Conservation (phyloP, 2,329 filamentous ascomycete species). For the Proliferodiscus dingleyae region DNA sequence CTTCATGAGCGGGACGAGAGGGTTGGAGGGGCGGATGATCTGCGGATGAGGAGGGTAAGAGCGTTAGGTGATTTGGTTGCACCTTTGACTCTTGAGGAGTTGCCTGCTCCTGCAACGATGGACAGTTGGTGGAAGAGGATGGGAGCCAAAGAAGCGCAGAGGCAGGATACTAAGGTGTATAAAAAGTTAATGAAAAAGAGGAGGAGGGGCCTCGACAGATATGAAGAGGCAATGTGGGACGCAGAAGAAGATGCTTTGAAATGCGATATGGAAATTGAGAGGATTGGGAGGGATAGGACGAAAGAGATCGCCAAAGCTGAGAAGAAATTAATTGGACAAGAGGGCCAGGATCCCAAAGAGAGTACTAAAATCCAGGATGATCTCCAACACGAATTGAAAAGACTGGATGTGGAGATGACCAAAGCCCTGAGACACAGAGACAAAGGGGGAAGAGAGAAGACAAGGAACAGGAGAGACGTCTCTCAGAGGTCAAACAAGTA, state of each 20-base stretch:
- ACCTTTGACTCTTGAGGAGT: conserved; percentile 2
- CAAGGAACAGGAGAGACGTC: neutral
- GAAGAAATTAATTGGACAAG: neutral
- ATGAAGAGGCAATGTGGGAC: neutral
- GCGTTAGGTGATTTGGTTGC: conserved; percentile 5
- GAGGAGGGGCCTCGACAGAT: neutral
- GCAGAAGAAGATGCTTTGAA: neutral
- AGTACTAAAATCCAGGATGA: conserved; percentile 1
- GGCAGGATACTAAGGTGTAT: conserved; percentile 5
- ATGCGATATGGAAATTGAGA: neutral
- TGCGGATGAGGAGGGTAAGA: conserved; percentile 3
- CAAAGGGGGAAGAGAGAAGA: conserved; percentile 2
- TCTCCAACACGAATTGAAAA: neutral
- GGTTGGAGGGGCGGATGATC: neutral
- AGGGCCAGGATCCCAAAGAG: neutral
- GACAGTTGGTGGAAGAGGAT: conserved; percentile 10
- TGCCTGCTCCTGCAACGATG: conserved; percentile 1
- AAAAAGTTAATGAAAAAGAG: conserved; percentile 1
- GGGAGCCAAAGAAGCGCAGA: conserved; percentile 10
- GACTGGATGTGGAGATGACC: conserved; percentile 1
- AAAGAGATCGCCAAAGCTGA: neutral
- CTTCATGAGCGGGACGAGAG: neutral
- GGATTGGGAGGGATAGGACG: neutral
- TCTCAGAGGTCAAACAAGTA: neutral
- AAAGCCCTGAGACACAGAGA: neutral